phyloP scores from a whole-genome alignment of 257 asterid genomes.

The Nicotiana benthamiana region DNA sequence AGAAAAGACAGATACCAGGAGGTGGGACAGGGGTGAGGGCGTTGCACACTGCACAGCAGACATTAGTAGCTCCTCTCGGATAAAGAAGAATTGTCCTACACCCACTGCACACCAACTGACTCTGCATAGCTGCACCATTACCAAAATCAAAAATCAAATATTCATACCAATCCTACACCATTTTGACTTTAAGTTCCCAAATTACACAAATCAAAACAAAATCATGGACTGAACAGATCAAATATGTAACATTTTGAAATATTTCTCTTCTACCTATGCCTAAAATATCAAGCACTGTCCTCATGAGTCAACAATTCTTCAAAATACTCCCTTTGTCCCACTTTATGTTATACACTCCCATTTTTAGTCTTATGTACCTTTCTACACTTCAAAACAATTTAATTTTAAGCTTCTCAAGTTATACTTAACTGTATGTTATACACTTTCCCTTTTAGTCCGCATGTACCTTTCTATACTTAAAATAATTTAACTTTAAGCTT shows the following conservation, averaged over 20 bases:
- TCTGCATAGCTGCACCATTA: constrained; percentile 57
- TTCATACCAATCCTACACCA: neutral
- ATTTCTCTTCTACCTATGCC: neutral
- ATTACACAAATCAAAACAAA: neutral
- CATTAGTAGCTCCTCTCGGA: constrained; percentile 84
- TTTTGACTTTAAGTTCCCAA: neutral
- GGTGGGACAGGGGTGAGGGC: constrained; percentile 62
- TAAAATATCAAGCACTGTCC: neutral
- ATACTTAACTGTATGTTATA: too few species aligned
- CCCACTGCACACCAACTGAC: constrained; percentile 75
- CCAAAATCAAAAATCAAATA: neutral
- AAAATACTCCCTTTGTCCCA: neutral
- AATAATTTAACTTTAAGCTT: too few species aligned
- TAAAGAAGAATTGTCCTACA: constrained; percentile 76
- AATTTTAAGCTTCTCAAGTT: too few species aligned
- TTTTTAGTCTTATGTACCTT: too few species aligned
- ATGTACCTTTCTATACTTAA: too few species aligned
- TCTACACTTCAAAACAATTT: too few species aligned
- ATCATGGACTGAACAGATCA: neutral
- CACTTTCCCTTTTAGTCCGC: too few species aligned
- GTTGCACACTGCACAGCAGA: constrained; percentile 81
- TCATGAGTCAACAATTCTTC: neutral
- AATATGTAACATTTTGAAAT: neutral
- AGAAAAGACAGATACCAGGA: constrained; percentile 37
- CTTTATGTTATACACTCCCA: too few species aligned